phyloP scores from a whole-genome alignment of 2,329 filamentous ascomycete genomes.

The Thermochaetoides dissita region DNA sequence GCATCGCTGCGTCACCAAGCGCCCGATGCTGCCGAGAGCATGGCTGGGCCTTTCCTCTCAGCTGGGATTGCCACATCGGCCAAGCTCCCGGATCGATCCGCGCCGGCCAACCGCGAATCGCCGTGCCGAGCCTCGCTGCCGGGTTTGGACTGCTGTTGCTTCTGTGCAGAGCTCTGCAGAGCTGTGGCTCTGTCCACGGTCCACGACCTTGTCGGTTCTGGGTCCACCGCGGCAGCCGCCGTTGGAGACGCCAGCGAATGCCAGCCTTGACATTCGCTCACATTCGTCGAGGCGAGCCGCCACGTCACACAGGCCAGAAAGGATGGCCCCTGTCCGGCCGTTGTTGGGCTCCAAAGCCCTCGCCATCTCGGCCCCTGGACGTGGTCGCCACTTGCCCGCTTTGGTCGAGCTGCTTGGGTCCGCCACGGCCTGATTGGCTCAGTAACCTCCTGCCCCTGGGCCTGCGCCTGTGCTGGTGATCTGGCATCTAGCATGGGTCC shows the following conservation, averaged over 20 bases:
- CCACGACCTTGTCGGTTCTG: constrained; percentile 1
- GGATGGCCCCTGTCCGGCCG: constrained; percentile 2
- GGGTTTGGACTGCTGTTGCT: too few species aligned
- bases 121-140: background rate
- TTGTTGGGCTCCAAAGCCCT: constrained; percentile 7
- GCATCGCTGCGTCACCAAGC: background rate
- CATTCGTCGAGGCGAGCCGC: constrained; percentile 5
- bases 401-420: too few species aligned
- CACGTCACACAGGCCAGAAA: constrained; percentile 6
- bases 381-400: background rate
- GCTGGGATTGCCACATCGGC: constrained; percentile 5
- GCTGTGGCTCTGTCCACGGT: too few species aligned
- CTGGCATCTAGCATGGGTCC: too few species aligned
- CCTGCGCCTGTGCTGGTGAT: too few species aligned
- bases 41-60: background rate
- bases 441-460: background rate
- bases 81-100: background rate
- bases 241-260: constrained; percentile 1
- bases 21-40: background rate
- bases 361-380: background rate
- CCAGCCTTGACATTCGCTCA: background rate
- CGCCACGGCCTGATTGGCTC: constrained; percentile 3
- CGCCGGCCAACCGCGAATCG: constrained; percentile 2
- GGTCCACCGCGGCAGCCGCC: constrained; percentile 1
- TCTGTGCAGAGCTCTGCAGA: too few species aligned